These are phyloP conservation scores for Pilatotrama ljubarskyi DNA, from an alignment of 768 basidiomycete species.

Conservation along the genomic window DNA sequence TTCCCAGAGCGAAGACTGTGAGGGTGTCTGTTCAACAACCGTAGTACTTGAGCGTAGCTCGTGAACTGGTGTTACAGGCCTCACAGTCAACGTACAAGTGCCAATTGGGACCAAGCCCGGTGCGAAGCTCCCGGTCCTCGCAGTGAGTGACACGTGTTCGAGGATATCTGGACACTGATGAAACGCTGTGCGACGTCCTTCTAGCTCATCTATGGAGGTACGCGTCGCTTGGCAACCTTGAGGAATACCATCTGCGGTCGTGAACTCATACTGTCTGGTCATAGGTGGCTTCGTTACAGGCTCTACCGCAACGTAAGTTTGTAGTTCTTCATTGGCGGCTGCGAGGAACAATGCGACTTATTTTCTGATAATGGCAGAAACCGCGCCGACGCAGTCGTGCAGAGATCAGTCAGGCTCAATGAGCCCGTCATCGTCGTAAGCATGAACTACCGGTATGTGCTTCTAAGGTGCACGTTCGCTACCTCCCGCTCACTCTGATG, in stretches of 20 bases:
- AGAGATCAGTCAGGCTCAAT: conserved; percentile 42
- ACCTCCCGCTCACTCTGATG: not conserved
- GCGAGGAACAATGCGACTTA: too few relatives aligned
- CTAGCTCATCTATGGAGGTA: conserved; percentile 37
- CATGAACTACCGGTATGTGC: conserved; percentile 46
- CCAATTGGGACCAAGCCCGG: conserved; percentile 34
- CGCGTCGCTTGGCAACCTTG: not conserved
- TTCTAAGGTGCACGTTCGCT: not conserved
- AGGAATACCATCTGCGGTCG: not conserved
- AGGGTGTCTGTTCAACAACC: not conserved
- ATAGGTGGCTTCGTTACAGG: conserved; percentile 1
- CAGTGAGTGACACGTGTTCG: conserved; percentile 38
- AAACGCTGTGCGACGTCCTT: not conserved
- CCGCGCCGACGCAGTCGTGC: conserved; percentile 43
- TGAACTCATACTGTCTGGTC: too few relatives aligned
- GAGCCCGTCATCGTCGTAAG: conserved; percentile 53
- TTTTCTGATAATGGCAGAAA: too few relatives aligned
- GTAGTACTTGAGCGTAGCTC: not conserved
- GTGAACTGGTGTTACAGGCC: conserved; percentile 29
- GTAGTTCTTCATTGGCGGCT: not conserved
- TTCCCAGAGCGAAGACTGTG: conserved; percentile 6
- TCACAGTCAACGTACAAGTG: conserved; percentile 50
- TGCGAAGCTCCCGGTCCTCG: conserved; percentile 53
- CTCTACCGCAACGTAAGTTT: not conserved
- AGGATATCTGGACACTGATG: conserved; percentile 23